phyloP scores from a whole-genome alignment of 2,329 filamentous ascomycete genomes.

The Aureobasidium lini region DNA sequence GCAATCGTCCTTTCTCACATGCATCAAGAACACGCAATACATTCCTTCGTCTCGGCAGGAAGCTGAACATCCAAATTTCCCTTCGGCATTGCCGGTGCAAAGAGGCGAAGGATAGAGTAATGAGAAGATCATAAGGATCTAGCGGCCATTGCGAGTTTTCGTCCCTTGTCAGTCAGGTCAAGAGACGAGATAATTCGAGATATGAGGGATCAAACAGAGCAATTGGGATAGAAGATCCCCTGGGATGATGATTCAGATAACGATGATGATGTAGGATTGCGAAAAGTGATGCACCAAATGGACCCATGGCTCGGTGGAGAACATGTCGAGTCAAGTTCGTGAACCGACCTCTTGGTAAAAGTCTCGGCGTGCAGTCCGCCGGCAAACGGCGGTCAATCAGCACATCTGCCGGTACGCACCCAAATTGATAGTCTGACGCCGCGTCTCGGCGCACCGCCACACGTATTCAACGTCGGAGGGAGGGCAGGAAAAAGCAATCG shows the following conservation, averaged over 20 bases:
- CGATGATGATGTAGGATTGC: background rate
- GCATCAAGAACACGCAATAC: background rate
- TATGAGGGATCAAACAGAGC: background rate
- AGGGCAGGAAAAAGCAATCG: background rate
- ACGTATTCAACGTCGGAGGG: background rate
- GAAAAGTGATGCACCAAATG: background rate
- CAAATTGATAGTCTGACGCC: background rate
- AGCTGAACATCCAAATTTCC: background rate
- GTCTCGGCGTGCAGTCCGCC: slow-evolving; percentile 1
- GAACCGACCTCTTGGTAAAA: slow-evolving; percentile 3
- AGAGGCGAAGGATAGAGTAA: background rate
- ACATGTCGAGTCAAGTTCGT: background rate
- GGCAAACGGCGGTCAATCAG: background rate
- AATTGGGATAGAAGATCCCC: background rate
- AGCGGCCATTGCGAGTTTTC: background rate
- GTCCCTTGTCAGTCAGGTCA: background rate
- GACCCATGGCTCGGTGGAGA: background rate
- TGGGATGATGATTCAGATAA: too few species aligned
- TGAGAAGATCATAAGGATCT: background rate
- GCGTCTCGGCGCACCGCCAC: slow-evolving; percentile 4
- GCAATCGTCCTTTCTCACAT: background rate
- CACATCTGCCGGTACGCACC: background rate
- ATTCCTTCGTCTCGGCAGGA: background rate
- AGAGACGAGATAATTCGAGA: background rate
- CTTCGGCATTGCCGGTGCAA: background rate